Base-by-base conservation (phyloP, 345 rosid species). In the Aquilaria sinensis region DNA sequence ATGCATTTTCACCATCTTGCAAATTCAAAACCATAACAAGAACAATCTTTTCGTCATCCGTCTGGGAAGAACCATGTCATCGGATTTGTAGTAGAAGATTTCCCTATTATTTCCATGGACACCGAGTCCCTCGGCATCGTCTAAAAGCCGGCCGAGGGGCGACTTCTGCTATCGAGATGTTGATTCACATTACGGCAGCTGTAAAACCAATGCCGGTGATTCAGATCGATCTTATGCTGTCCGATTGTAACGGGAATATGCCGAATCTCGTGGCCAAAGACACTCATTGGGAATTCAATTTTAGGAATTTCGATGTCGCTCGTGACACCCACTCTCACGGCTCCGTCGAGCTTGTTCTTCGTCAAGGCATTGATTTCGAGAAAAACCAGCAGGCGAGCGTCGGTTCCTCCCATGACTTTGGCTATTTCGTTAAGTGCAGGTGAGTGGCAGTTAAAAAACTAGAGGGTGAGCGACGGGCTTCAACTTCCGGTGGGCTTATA, bases 61-160 rank as follows among this genome's bases (percentile, higher is more conserved):
- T 84, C 3, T 84, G 83, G 83, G 68, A 85, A 86, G 64, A 70
- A 84, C 61, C 12, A 57, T 12, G 45, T 80, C 60, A 86, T 86
- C 65, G 61, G 80, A 45, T 58, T 66, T 7, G 53, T 70, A 13
- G 51, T 81, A 47, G 78, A 76, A n/a, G 10, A 9, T 4, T 78
- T 60, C 58, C 81, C 85, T 23, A 47, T 72, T 12, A 74, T 86
- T 16, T 66, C 93, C 2, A 84, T 86, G 87, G 93, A 86, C 64
- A 86, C 93, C 4, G 87, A 86, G 80, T 84, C 83, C 52, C 93
- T 89, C 23, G 89, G 93, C 41, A 55, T 81, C 41, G 84, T 86
- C 3, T 64, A 76, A 51, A 70, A 72, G 16, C 71, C 77, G 8
- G 46, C 57, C 9, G 47, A 6, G 23, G 0, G 67, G 30, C 1